phyloP scores from a whole-genome alignment of 805 yeast genomes.

The Maudiozyma saulgeensis region DNA sequence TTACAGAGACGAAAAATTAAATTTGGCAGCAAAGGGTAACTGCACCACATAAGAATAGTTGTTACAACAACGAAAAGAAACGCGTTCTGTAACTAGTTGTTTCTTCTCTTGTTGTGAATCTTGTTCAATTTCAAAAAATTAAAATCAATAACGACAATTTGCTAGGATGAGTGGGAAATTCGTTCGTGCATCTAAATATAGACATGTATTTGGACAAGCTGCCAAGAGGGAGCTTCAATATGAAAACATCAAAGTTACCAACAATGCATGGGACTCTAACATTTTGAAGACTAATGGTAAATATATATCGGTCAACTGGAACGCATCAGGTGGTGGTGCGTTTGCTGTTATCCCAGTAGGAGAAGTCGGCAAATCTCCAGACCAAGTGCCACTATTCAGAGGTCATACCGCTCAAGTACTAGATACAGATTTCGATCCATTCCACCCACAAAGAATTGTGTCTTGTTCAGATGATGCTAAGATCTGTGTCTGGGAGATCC shows the following conservation, averaged over 20 bases:
- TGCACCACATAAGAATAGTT: no score
- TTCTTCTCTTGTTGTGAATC: no score
- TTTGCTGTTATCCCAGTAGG: slow-evolving; percentile 83
- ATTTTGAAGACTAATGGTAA: slow-evolving; percentile 79
- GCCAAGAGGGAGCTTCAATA: slow-evolving; percentile 41
- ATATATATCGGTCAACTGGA: slow-evolving; percentile 83
- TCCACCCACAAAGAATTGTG: slow-evolving; percentile 62
- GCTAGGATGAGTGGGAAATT: slow-evolving; percentile 60
- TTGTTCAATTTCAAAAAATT: neutral
- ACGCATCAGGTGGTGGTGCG: slow-evolving; percentile 94
- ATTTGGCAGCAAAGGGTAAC: neutral
- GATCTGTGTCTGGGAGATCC: slow-evolving; percentile 81
- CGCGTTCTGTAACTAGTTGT: no score
- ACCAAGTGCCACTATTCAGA: slow-evolving; percentile 82
- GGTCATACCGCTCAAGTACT: slow-evolving; percentile 94
- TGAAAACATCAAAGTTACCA: slow-evolving; percentile 55
- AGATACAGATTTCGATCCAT: slow-evolving; percentile 94
- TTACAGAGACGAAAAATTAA: neutral
- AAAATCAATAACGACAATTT: neutral
- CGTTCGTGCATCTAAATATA: slow-evolving; percentile 92
- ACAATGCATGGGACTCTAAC: slow-evolving; percentile 95
- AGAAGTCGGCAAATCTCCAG: slow-evolving; percentile 90
- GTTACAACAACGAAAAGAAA: no score
- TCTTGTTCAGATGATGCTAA: slow-evolving; percentile 78
- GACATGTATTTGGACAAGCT: slow-evolving; percentile 93